Percentiles rank a stretch among this genome's conserved stretches.
These are phyloP conservation scores for Metschnikowia corniflorae DNA, from an alignment of 805 yeast species.

Conservation along the genomic window DNA sequence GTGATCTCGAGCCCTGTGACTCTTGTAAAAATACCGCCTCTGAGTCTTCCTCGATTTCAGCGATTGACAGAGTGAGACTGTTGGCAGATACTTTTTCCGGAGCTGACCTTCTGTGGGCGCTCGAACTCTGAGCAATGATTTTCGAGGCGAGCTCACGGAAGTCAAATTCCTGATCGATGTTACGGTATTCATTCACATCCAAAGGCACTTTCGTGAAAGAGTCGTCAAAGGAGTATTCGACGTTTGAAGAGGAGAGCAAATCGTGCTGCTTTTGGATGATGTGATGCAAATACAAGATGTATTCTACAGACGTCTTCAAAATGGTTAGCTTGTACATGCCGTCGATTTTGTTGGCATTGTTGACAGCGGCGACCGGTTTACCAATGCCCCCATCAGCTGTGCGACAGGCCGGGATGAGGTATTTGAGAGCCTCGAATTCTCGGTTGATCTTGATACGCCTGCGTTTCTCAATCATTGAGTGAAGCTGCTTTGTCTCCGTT, in stretches of 20 bases:
- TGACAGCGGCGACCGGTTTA: constrained; percentile 9
- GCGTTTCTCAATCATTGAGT: constrained; percentile 76
- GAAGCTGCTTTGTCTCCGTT: constrained; percentile 46
- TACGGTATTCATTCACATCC: constrained; percentile 56
- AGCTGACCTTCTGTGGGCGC: background rate
- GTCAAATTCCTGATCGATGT: constrained; percentile 53
- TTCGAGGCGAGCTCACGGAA: constrained; percentile 34
- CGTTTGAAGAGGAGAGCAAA: constrained; percentile 29
- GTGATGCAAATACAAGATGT: constrained; percentile 65
- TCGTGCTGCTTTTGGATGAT: constrained; percentile 50
- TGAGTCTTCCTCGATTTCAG: constrained; percentile 6
- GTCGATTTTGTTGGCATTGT: constrained; percentile 42
- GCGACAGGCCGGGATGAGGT: constrained; percentile 75
- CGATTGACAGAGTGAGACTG: constrained; percentile 2
- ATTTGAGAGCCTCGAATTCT: constrained; percentile 78
- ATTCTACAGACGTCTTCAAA: constrained; percentile 78
- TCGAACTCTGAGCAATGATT: background rate
- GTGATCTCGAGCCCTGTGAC: background rate
- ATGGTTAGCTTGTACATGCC: constrained; percentile 81
- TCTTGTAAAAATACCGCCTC: background rate
- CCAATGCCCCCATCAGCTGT: constrained; percentile 28
- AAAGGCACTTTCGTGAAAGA: constrained; percentile 53
- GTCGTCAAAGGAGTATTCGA: constrained; percentile 38
- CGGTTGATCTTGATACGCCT: constrained; percentile 75
- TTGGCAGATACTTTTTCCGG: background rate